These are phyloP conservation scores for Globisporangium sylvaticum DNA, from an alignment of 352 stramenopile genomes.

Conservation along the genomic window DNA sequence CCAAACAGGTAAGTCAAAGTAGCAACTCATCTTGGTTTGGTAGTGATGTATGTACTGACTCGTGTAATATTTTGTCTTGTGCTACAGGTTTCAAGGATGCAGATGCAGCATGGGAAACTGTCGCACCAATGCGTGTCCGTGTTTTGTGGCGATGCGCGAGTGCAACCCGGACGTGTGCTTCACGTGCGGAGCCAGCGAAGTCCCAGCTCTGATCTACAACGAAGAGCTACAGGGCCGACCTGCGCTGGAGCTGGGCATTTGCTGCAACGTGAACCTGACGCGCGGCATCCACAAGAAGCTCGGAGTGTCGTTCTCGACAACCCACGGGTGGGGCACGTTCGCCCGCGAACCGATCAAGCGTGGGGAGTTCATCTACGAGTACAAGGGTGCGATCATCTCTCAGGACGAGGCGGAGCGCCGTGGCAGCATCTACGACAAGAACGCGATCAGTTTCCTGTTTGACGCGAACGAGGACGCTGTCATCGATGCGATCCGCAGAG, in stretches of 20 bases:
- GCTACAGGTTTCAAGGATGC: conserved; percentile 45
- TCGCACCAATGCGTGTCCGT: conserved; percentile 57
- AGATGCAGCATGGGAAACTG: conserved; percentile 55
- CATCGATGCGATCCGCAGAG: conserved; percentile 89
- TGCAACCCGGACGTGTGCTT: conserved; percentile 57
- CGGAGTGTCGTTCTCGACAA: conserved; percentile 52
- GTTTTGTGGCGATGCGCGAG: conserved; percentile 52
- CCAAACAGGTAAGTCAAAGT: conserved; percentile 54
- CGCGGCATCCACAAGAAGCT: conserved; percentile 59
- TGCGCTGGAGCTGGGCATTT: conserved; percentile 51
- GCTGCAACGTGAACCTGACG: conserved; percentile 65
- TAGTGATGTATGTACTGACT: not conserved
- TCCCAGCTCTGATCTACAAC: conserved; percentile 35
- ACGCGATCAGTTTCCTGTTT: conserved; percentile 89
- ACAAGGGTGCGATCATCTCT: conserved; percentile 56
- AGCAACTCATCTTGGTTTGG: not conserved
- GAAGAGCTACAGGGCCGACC: conserved; percentile 21
- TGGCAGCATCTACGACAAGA: conserved; percentile 85
- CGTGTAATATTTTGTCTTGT: not conserved
- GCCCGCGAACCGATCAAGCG: conserved; percentile 55
- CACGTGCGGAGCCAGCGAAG: conserved; percentile 59
- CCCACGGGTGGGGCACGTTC: conserved; percentile 64
- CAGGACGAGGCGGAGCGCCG: conserved; percentile 70
- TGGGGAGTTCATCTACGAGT: conserved; percentile 71
- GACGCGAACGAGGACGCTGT: conserved; percentile 87